Base-by-base conservation (phyloP, 1,139 yeast species). In the Taphrina wiesneri region DNA sequence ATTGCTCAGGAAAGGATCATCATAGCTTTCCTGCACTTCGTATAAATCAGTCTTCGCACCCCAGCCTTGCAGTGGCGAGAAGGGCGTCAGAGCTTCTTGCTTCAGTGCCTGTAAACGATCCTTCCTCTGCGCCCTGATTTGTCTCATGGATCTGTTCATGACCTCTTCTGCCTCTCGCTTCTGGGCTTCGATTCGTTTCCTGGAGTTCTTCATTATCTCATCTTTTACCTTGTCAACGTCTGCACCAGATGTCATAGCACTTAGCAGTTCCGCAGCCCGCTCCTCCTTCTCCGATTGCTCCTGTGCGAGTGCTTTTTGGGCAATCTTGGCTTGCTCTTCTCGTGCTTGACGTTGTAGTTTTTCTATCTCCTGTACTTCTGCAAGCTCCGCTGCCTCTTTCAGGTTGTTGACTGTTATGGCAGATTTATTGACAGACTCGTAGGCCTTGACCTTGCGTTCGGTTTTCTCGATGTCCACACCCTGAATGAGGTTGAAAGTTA, bases 11-110 rank as follows among this genome's bases (percentile, higher is more conserved):
- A 53, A 82, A 43, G 90, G 88, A 73, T 88, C 91, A 67, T 80
- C 82, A 72, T 85, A 86, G 26, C 80, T 80, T 17, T 80, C 81
- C 62, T 80, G 79, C 70, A 82, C 77, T 26, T 76, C 73, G 72
- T 79, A 83, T 26, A 79, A 75, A 62, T 80, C 80, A n/a, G 79
- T 76, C 21, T 79, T 71, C 68, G 88, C 87, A 64, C 96, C 82
- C 77, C 93, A 98, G 61, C 98, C 98, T 73, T 86, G 85, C 77
- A 93, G 92, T 13, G 99, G 98, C 1, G 98, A 91, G 75, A 92
- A 93, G 30, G 98, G 98, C 2, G 84, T 79, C 45, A 76, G 72
- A 36, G 75, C 74, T 49, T 78, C 75, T 17, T 75, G 70, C 41
- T 73, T 79, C 67, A 79, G 82, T 66, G 81, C 84, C 69, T 82